Percentiles rank a stretch among this genome's conserved stretches.
Conservation (phyloP, 768 basidiomycete species). For the Strobilomyces echinocephalus region DNA sequence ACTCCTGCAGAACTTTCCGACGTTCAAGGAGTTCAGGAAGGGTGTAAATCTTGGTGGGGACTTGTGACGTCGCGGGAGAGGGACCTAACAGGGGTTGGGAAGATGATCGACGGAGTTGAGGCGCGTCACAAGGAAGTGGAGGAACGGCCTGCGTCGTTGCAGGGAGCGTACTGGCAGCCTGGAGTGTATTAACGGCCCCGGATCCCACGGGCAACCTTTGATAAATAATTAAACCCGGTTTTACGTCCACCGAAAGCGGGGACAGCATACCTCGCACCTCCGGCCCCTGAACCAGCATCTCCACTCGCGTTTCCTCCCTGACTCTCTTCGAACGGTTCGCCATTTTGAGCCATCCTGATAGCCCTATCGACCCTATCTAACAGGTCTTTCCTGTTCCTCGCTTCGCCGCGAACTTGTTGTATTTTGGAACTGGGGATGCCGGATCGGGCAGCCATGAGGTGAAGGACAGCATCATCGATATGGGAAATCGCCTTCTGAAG, state of each 20-base stretch:
- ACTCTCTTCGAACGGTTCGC: constrained; percentile 8
- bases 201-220: constrained; percentile 11
- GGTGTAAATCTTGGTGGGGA: constrained; percentile 19
- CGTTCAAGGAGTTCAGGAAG: constrained; percentile 26
- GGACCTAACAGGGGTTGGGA: constrained; percentile 28
- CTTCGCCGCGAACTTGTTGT: constrained; percentile 28
- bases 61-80: constrained; percentile 8
- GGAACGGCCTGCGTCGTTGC: neutral
- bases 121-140: constrained; percentile 6
- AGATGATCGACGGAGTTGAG: constrained; percentile 26
- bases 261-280: constrained; percentile 15
- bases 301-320: neutral
- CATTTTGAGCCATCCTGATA: constrained; percentile 27
- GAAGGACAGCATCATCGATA: constrained; percentile 30
- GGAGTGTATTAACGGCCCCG: constrained; percentile 1
- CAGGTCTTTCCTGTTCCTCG: constrained; percentile 29
- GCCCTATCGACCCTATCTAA: constrained; percentile 28
- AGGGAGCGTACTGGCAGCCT: neutral
- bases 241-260: constrained; percentile 2
- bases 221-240: constrained; percentile 5
- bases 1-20: constrained; percentile 23
- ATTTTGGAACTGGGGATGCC: constrained; percentile 29
- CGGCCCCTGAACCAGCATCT: neutral
- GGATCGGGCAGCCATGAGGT: constrained; percentile 29
- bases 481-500: constrained; percentile 30